These are phyloP conservation scores for Microdochium nivale DNA, from an alignment of 2,329 filamentous ascomycete species.

Conservation along the genomic window DNA sequence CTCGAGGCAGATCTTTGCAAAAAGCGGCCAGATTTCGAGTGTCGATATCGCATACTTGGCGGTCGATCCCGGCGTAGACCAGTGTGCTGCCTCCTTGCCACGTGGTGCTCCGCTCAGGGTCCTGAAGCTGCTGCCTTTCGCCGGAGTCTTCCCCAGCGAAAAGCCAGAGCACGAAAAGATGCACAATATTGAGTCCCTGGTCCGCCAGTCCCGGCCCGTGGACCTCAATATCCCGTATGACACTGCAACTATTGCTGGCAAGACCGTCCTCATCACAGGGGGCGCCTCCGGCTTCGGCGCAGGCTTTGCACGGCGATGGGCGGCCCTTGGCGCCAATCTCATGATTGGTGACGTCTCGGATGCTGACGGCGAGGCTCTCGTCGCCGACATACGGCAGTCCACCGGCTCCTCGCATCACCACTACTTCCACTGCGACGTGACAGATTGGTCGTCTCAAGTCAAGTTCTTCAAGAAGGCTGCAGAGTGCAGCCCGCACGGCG, in stretches of 20 bases:
- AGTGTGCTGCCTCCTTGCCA: no score
- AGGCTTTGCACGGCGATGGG: constrained; percentile 44
- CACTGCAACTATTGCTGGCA: constrained; percentile 35
- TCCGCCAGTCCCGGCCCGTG: constrained; percentile 30
- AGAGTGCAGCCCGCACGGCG: constrained; percentile 41
- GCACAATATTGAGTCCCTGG: background rate
- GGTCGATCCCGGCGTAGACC: no score
- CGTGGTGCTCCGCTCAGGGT: no score
- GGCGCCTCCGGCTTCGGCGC: constrained; percentile 54
- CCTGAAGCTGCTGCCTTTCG: no score
- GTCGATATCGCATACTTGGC: background rate
- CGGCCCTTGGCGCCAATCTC: constrained; percentile 46
- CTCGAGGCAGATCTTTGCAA: no score
- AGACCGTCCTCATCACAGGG: constrained; percentile 56
- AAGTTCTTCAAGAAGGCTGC: constrained; percentile 52
- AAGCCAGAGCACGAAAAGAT: background rate
- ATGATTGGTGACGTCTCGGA: constrained; percentile 56
- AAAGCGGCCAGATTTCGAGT: background rate
- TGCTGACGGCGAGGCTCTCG: constrained; percentile 41
- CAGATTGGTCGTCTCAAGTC: constrained; percentile 55
- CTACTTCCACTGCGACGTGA: constrained; percentile 57
- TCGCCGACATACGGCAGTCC: constrained; percentile 38
- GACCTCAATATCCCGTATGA: constrained; percentile 36
- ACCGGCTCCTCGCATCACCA: constrained; percentile 35
- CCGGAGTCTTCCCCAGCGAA: no score